phyloP scores from a whole-genome alignment of 371 early-diverging fungal species.

The Mortierella sp. region DNA sequence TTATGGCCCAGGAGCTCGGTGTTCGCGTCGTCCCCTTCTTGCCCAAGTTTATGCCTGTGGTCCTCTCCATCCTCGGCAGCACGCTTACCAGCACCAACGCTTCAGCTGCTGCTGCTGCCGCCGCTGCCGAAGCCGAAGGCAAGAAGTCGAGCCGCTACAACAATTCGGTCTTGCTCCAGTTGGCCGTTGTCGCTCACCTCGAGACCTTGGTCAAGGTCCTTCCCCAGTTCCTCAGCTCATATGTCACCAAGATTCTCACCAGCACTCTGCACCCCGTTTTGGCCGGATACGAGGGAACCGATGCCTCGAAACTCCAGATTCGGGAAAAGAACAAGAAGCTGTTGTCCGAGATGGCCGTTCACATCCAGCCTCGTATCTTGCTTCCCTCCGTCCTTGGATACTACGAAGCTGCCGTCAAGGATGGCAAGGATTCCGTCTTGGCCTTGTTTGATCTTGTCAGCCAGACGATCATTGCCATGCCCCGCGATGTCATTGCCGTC shows the following conservation, averaged over 20 bases:
- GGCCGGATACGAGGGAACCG: conserved; percentile 60
- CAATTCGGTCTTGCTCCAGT: conserved; percentile 62
- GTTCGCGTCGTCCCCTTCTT: conserved; percentile 87
- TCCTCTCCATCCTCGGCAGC: conserved; percentile 58
- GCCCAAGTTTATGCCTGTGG: conserved; percentile 86
- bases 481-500: conserved; percentile 74
- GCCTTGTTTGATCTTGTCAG: conserved; percentile 76
- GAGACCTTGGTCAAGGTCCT: conserved; percentile 79
- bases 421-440: conserved; percentile 66
- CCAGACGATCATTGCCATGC: conserved; percentile 73
- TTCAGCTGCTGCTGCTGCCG: conserved; percentile 24
- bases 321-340: conserved; percentile 67
- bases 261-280: conserved; percentile 70
- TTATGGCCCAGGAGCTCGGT: conserved; percentile 82
- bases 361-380: conserved; percentile 78
- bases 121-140: conserved; percentile 30
- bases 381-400: conserved; percentile 77
- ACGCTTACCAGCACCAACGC: conserved; percentile 39
- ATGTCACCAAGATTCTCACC: conserved; percentile 71
- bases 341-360: conserved; percentile 66
- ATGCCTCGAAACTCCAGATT: conserved; percentile 63
- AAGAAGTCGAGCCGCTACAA: conserved; percentile 52
- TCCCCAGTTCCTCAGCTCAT: conserved; percentile 90
- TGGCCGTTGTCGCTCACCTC: conserved; percentile 79
- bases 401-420: conserved; percentile 67